phyloP scores from a whole-genome alignment of 202 grass and related monocot genomes.

The Panicum hallii region DNA sequence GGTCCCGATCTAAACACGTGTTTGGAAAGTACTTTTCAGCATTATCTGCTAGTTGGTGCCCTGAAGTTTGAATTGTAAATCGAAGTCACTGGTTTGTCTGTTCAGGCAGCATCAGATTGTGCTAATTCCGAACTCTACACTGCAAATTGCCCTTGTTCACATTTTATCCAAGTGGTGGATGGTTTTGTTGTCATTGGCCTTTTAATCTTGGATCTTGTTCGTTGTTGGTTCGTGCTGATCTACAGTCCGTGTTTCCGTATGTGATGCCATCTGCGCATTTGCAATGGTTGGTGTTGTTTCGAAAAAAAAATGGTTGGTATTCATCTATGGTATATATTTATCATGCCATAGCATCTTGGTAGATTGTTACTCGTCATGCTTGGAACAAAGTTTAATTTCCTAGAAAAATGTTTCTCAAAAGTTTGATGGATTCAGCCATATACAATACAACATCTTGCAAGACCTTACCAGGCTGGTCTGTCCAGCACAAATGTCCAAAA shows the following conservation, averaged over 20 bases:
- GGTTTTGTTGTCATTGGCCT: slow-evolving; percentile 1
- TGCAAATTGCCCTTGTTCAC: neutral
- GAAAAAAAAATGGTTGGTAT: no score
- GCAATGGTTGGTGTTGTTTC: neutral
- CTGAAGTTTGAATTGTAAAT: slow-evolving; percentile 30
- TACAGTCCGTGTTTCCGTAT: neutral
- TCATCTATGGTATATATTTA: neutral
- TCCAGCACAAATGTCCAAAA: slow-evolving; percentile 38
- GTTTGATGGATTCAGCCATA: neutral
- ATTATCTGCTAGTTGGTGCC: neutral
- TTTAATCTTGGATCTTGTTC: neutral
- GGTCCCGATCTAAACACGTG: slow-evolving; percentile 18
- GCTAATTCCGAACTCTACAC: neutral
- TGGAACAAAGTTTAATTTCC: neutral
- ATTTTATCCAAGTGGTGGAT: slow-evolving; percentile 20
- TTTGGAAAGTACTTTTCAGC: slow-evolving; percentile 2
- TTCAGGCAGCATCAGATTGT: neutral
- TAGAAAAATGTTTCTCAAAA: neutral
- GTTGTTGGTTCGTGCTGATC: neutral
- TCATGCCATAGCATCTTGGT: neutral
- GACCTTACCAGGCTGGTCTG: neutral
- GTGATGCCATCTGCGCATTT: neutral
- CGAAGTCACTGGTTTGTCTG: neutral
- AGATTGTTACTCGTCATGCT: neutral
- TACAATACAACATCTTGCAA: neutral